Evolutionary conservation across 139 green algal genomes (phyloP).

Genomic region (Micractinium sp.): DNA sequence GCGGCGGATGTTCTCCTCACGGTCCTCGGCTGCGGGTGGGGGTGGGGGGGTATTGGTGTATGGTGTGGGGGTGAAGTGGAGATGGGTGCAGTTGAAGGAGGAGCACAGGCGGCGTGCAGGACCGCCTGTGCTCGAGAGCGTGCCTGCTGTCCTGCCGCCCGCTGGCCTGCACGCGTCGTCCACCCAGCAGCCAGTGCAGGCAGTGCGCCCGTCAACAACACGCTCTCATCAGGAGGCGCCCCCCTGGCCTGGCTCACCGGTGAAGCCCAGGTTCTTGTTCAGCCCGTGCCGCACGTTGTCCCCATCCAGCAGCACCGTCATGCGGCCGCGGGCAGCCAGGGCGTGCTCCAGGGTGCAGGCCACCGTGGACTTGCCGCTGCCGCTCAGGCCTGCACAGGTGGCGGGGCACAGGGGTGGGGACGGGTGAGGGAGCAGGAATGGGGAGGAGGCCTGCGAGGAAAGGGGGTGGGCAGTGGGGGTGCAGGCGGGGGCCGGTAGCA

Average conservation of each 20-base stretch:
- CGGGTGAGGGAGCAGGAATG: too few species aligned
- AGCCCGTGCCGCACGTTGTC: slow-evolving; percentile 96
- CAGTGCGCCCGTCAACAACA: not conserved
- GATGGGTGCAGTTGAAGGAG: not conserved
- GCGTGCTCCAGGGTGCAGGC: slow-evolving; percentile 84
- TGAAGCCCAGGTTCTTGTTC: slow-evolving; percentile 95
- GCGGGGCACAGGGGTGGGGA: not conserved
- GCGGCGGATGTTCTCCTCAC: slow-evolving; percentile 95
- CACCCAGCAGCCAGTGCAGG: not conserved
- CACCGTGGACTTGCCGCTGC: slow-evolving; percentile 77
- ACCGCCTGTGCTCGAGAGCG: too few species aligned
- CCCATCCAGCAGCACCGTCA: slow-evolving; percentile 90
- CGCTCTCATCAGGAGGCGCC: not conserved
- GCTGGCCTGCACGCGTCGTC: too few species aligned
- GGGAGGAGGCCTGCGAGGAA: too few species aligned
- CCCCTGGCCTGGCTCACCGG: not conserved
- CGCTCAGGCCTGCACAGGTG: slow-evolving; percentile 68
- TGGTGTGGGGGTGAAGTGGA: not conserved
- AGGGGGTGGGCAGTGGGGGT: too few species aligned
- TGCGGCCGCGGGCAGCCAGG: slow-evolving; percentile 70
- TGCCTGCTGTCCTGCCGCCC: too few species aligned
- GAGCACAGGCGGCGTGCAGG: too few species aligned
- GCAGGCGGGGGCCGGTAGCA: too few species aligned
- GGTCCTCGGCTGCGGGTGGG: slow-evolving; percentile 53
- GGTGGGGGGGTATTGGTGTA: not conserved